phyloP scores from a whole-genome alignment of 2,329 filamentous ascomycete genomes.

The Cytospora schulzeri region DNA sequence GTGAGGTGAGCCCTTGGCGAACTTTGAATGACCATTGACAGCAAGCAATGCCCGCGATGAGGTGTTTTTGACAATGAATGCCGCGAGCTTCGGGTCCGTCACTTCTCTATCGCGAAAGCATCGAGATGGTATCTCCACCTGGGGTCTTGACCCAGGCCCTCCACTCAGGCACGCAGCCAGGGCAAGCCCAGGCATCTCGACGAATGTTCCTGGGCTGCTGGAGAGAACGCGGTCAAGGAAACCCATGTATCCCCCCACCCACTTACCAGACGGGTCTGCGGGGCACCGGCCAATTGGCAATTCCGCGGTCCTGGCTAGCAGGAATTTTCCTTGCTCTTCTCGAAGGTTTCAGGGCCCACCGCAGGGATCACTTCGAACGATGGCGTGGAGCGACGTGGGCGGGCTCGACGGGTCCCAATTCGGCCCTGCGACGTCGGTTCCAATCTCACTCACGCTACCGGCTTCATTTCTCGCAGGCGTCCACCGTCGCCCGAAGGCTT shows the following conservation, averaged over 20 bases:
- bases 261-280: slow-evolving; percentile 10
- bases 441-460: slow-evolving; percentile 24
- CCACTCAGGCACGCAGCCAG: slow-evolving; percentile 7
- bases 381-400: slow-evolving; percentile 16
- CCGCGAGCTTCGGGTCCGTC: slow-evolving; percentile 4
- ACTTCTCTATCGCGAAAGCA: slow-evolving; percentile 10
- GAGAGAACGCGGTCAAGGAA: slow-evolving; percentile 9
- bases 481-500: slow-evolving; percentile 19
- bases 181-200: neutral
- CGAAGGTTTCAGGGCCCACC: slow-evolving; percentile 29
- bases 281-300: slow-evolving; percentile 27
- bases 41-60: neutral
- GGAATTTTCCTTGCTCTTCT: slow-evolving; percentile 25
- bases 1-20: slow-evolving; percentile 19
- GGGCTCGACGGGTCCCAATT: slow-evolving; percentile 22
- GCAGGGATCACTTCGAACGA: slow-evolving; percentile 23
- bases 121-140: slow-evolving; percentile 8
- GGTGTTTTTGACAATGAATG: slow-evolving; percentile 1
- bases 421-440: slow-evolving; percentile 24
- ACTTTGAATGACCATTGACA: neutral
- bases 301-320: slow-evolving; percentile 27
- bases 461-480: slow-evolving; percentile 25
- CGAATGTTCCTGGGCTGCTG: neutral
- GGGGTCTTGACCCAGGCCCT: neutral
- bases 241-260: slow-evolving; percentile 3